These are phyloP conservation scores for Candida sp. DNA, from an alignment of 1,139 yeast genomes.

Conservation along the genomic window DNA sequence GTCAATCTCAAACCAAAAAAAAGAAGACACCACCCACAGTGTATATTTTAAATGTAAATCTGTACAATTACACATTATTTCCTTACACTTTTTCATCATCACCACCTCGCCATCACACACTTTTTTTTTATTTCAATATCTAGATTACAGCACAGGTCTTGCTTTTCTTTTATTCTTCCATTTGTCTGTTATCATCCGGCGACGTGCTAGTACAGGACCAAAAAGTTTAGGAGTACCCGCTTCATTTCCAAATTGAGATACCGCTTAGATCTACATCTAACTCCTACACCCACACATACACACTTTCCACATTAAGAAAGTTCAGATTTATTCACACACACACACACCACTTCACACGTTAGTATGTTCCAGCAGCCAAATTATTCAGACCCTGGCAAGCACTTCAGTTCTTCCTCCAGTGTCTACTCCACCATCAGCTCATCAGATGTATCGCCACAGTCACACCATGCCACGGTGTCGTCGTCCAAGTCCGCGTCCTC, in stretches of 20 bases:
- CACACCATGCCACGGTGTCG: neutral
- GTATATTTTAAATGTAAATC: neutral
- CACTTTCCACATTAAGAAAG: neutral
- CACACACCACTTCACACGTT: neutral
- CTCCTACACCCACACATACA: too few relatives aligned
- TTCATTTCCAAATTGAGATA: neutral
- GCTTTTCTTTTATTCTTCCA: too few relatives aligned
- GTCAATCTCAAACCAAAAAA: neutral
- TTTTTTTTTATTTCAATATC: neutral
- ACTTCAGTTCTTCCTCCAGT: slow-evolving; percentile 37
- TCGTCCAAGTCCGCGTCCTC: neutral
- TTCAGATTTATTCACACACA: neutral
- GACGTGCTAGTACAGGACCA: neutral
- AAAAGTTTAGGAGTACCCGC: neutral
- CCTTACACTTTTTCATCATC: too few relatives aligned
- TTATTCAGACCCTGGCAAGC: slow-evolving; percentile 12
- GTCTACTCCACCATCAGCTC: slow-evolving; percentile 32
- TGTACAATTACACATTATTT: neutral
- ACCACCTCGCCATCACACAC: neutral
- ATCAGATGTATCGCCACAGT: slow-evolving; percentile 2
- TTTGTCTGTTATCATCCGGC: too few relatives aligned
- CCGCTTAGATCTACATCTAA: neutral
- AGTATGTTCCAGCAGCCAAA: slow-evolving; percentile 9
- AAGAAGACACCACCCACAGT: neutral
- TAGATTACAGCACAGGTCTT: too few relatives aligned